These are phyloP conservation scores for Gaertneriomyces sp. DNA, from an alignment of 192 early-diverging fungal genomes.

Conservation along the genomic window DNA sequence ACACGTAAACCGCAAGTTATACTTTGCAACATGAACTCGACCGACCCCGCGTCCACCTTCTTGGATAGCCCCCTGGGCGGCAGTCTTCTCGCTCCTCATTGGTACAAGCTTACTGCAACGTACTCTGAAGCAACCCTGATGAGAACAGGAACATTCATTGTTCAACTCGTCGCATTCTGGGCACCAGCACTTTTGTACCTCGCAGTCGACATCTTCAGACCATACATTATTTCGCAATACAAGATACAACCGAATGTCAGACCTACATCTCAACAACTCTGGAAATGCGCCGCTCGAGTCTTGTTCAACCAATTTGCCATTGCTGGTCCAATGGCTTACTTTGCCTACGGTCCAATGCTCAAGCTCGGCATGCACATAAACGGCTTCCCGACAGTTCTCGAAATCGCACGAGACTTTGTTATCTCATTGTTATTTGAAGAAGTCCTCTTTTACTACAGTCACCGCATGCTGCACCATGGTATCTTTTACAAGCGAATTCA, in stretches of 20 bases:
- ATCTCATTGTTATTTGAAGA: slow-evolving; percentile 85
- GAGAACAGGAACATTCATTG: slow-evolving; percentile 6
- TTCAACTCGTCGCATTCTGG: slow-evolving; percentile 22
- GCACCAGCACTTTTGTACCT: slow-evolving; percentile 8
- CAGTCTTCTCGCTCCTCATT: background rate
- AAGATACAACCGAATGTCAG: slow-evolving; percentile 12
- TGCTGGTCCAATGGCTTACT: background rate
- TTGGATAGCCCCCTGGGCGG: slow-evolving; percentile 2
- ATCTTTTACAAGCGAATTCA: slow-evolving; percentile 86
- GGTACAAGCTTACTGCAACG: slow-evolving; percentile 1
- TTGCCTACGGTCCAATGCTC: slow-evolving; percentile 11
- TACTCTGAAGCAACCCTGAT: slow-evolving; percentile 12
- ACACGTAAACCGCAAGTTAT: no score
- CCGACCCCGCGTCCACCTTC: background rate
- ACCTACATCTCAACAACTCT: background rate
- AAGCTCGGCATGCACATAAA: background rate
- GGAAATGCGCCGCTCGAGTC: slow-evolving; percentile 9
- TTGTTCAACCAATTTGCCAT: slow-evolving; percentile 17
- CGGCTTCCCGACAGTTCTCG: slow-evolving; percentile 6
- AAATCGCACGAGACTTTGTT: slow-evolving; percentile 33
- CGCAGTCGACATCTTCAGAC: slow-evolving; percentile 13
- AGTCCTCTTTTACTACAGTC: slow-evolving; percentile 86
- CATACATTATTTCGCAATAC: background rate
- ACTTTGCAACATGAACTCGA: no score
- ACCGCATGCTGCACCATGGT: slow-evolving; percentile 84